These are phyloP conservation scores for Lindgomyces ingoldianus DNA, from an alignment of 495 filamentous ascomycete species.

Conservation along the genomic window DNA sequence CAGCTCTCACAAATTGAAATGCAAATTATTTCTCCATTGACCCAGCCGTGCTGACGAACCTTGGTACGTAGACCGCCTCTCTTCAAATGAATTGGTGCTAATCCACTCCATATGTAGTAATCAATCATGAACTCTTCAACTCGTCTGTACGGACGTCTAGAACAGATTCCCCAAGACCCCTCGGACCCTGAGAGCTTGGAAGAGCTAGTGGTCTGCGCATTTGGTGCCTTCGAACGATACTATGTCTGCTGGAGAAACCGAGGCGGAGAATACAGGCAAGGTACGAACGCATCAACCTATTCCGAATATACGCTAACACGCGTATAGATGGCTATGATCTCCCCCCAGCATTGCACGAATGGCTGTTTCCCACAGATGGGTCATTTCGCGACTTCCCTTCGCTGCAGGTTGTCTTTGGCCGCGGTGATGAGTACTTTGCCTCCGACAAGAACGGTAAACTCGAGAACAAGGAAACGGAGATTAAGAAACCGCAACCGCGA, in stretches of 20 bases:
- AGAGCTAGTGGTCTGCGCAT: conserved; percentile 33
- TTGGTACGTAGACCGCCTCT: not conserved
- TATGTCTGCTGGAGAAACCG: conserved; percentile 37
- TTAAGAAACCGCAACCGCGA: conserved; percentile 13
- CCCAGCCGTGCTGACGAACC: too few relatives aligned
- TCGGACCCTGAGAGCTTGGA: conserved; percentile 31
- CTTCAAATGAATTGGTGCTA: not conserved
- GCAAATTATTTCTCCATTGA: too few relatives aligned
- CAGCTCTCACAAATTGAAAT: not conserved
- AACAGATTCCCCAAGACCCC: conserved; percentile 29
- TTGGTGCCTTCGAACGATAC: conserved; percentile 37
- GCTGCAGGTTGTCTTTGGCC: conserved; percentile 48
- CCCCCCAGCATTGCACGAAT: conserved; percentile 43
- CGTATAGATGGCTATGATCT: conserved; percentile 46
- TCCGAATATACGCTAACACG: not conserved
- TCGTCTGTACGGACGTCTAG: conserved; percentile 30
- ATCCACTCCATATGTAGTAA: not conserved
- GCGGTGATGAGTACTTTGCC: conserved; percentile 49
- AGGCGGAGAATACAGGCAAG: conserved; percentile 33
- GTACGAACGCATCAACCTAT: not conserved
- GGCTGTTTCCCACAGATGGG: conserved; percentile 48
- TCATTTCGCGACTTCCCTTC: conserved; percentile 45
- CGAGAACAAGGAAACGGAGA: conserved; percentile 26
- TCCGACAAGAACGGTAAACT: conserved; percentile 49
- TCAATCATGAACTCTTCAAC: conserved; percentile 25